Evolutionary conservation across 2,329 filamentous ascomycete species (phyloP), one percentile per base, ranked within the genome.

Genomic region (Fusarium haematococcum): DNA sequence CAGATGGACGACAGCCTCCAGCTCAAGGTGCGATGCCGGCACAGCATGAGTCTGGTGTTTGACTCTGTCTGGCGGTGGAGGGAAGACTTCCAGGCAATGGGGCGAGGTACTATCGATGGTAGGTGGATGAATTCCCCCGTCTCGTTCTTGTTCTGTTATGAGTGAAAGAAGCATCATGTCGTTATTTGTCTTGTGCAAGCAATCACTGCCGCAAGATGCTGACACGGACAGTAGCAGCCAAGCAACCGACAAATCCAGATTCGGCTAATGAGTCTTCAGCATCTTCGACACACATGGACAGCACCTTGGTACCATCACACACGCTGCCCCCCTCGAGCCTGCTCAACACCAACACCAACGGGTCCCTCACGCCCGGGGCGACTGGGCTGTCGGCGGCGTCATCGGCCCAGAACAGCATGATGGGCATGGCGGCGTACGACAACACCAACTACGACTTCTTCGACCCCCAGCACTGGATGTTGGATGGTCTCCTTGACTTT

Each of bases 381-480:
- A 84, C 84, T 14, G 85, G 86, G 50, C 78, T 89, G 30, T 85
- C 83, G 32, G 82, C 84, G 16, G 74, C 80, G 4, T 77, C 81
- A 14, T 77, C 82, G 6, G 83, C 82, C 30, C 81, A 86, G 23
- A 86, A 84, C 74, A 85, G 83, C 77, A 85, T 90, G 79, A 84
- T 90, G 61, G 82, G 85, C 33, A 82, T 90, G 71, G 87, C 88
- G 75, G 87, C 88, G 75, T 92, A 94, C 72, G 88, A 89, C 74
- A 89, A 93, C 64, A 89, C 90, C 11, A 93, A 91, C 77, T 95
- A 95, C 81, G 94, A 97, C 81, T 94, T 97, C 71, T 98, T 97
- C 79, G 95, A 98, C 83, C 94, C 95, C 1, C 88, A 98, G 78
- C 94, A 96, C 81, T 98, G 95, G 95, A 95, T 97, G 87, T 86